Conservation (phyloP, 306 rosid genomes). For the apple (Malus domestica) region ASM211411v1 NC_041800.1:31241233-31241732, state of each 20-base stretch:
- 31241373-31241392: slow-evolving; percentile 22
- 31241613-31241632: slow-evolving; percentile 9
- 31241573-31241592: slow-evolving; percentile 58
- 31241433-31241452: slow-evolving; percentile 59
- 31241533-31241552: not conserved
- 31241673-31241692: not conserved
- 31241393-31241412: slow-evolving; percentile 50
- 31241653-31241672: not conserved
- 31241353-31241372: slow-evolving; percentile 25
- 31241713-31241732: not conserved
- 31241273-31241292: slow-evolving; percentile 63
- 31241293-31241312: slow-evolving; percentile 63
- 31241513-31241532: not conserved
- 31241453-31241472: slow-evolving; percentile 54
- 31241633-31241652: not conserved
- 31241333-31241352: slow-evolving; percentile 5
- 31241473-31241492: not conserved
- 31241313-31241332: slow-evolving; percentile 48
- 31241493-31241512: slow-evolving; percentile 13
- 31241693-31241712: no score
- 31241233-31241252: not conserved
- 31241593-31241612: slow-evolving; percentile 85
- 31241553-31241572: slow-evolving; percentile 46
- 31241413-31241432: slow-evolving; percentile 30
- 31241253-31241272: not conserved